Conservation (phyloP, 768 basidiomycete genomes). For the Hortiboletus flavorubellus region DNA sequence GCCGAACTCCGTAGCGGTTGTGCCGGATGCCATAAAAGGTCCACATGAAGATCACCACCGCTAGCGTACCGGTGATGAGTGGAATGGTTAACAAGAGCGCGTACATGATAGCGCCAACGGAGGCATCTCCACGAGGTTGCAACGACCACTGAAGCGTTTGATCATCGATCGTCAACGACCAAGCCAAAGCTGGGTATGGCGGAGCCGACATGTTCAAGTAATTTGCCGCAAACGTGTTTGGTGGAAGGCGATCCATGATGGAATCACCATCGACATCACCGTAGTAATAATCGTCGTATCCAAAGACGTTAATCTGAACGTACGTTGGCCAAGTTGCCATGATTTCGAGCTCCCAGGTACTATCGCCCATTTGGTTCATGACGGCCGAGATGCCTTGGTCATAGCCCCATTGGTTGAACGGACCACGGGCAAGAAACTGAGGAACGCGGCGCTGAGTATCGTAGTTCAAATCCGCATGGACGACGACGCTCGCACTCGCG, state of each 20-base stretch:
- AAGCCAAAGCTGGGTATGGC: constrained; percentile 82
- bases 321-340: constrained; percentile 90
- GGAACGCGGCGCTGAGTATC: constrained; percentile 70
- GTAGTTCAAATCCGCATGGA: constrained; percentile 76
- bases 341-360: constrained; percentile 82
- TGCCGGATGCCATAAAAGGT: constrained; percentile 95
- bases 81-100: constrained; percentile 80
- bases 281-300: constrained; percentile 89
- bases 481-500: constrained; percentile 57
- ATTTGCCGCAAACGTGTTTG: constrained; percentile 81
- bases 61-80: constrained; percentile 77
- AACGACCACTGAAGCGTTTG: constrained; percentile 71
- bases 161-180: constrained; percentile 83
- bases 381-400: constrained; percentile 73
- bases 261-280: constrained; percentile 88
- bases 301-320: constrained; percentile 87
- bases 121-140: constrained; percentile 76
- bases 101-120: constrained; percentile 84
- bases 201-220: constrained; percentile 91
- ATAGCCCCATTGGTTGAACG: constrained; percentile 91
- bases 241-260: constrained; percentile 85
- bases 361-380: constrained; percentile 62
- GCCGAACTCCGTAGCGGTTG: constrained; percentile 86
- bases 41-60: constrained; percentile 89
- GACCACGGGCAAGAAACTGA: constrained; percentile 82